Evolutionary conservation across 1,139 yeast genomes (phyloP), one percentile per base, ranked within the genome.

Genomic region (Eremothecium coryli): DNA sequence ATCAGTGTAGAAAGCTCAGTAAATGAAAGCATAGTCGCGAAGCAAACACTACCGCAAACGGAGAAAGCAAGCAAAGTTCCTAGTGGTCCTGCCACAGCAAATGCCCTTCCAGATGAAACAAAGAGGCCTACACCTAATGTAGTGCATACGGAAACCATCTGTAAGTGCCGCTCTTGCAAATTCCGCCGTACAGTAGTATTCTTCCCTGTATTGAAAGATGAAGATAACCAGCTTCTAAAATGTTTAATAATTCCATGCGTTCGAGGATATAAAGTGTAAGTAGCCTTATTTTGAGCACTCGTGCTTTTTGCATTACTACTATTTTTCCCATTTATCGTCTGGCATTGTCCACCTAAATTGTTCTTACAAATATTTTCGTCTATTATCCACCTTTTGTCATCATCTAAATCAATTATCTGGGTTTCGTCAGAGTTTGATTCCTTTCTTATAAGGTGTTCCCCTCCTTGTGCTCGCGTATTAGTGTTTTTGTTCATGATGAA

Each of bases 1-100:
- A 82, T 75, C 41, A 82, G 67, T 0, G 94, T 78, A 13, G 82
- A 82, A 76, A 84, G 74, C 57, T 85, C 95, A 42, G 93, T 79
- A 47, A 82, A 77, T 3, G 88, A 75, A 17, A 76, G 62, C 66
- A 82, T 71, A 1, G 93, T 76, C 3, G 78, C 69, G 31, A 77
- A 56, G 1, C 81, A 84, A 18, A 84, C 64, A 2, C 73, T 50
- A 0, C 90, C 93, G 23, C 82, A 69, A 10, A 82, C 56, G 0
- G 66, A 42, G 49, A 76, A 82, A 1, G 93, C 93, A 8, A 85
- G 49, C 5, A 82, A 50, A 1, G 86, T 70, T 0, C 94, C 94
- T 40, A 84, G 64, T 0, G 94, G 94, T 2, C 95, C 95, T 3
- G 88, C 81, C 13, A 75, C 71, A 12, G 76, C 67, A 33, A 85